A percentile compares a stretch with the other conserved stretches of the same genome.
Conservation (phyloP, 2,329 filamentous ascomycete species). For the Fusarium hostae region DNA sequence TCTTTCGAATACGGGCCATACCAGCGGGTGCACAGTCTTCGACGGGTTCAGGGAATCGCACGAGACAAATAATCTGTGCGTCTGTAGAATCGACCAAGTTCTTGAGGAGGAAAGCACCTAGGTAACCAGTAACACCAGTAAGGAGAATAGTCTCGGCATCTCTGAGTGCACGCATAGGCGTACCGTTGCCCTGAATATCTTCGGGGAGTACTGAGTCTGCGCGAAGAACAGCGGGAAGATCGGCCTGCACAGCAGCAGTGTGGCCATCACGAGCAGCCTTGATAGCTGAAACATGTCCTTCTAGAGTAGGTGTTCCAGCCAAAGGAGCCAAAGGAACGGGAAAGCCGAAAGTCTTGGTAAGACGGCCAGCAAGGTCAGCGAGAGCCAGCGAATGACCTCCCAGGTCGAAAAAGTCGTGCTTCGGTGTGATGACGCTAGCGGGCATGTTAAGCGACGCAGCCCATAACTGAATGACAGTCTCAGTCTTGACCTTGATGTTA, state of each 20-base stretch:
- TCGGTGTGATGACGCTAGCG: conserved; percentile 68
- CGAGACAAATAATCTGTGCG: conserved; percentile 77
- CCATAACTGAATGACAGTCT: conserved; percentile 78
- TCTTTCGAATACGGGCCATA: conserved; percentile 78
- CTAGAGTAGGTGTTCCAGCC: conserved; percentile 76
- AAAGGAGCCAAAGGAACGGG: conserved; percentile 77
- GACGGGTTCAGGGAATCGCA: conserved; percentile 75
- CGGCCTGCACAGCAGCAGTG: conserved; percentile 78
- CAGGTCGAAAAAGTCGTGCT: conserved; percentile 84
- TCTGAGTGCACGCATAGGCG: conserved; percentile 67
- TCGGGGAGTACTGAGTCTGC: conserved; percentile 74
- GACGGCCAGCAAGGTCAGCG: conserved; percentile 78
- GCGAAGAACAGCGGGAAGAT: conserved; percentile 75
- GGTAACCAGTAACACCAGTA: conserved; percentile 80
- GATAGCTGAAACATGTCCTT: conserved; percentile 78
- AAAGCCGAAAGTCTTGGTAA: conserved; percentile 78
- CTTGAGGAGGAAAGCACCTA: conserved; percentile 79
- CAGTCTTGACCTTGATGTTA: conserved; percentile 72
- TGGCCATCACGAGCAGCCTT: conserved; percentile 76
- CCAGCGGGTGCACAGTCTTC: conserved; percentile 72
- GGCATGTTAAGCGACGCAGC: conserved; percentile 75
- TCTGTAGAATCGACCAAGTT: conserved; percentile 74
- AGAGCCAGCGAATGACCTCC: conserved; percentile 82
- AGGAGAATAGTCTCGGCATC: conserved; percentile 76
- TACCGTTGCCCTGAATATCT: conserved; percentile 70